Evolutionary conservation across 2,329 filamentous ascomycete genomes (phyloP).

Genomic region (Lasiodiplodia theobromae): DNA sequence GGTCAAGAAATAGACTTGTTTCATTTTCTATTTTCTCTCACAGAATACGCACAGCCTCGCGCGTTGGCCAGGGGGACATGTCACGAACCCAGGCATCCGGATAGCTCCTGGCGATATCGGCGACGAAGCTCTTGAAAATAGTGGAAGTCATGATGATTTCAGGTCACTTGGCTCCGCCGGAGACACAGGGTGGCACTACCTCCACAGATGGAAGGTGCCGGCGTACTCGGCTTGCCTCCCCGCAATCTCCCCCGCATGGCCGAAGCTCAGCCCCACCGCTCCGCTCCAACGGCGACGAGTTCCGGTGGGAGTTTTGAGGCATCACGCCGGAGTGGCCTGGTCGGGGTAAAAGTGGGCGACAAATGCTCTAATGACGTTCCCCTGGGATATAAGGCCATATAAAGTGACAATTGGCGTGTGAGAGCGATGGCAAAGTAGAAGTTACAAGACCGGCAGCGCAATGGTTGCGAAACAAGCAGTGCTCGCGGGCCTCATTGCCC

Average conservation of each 20-base stretch:
- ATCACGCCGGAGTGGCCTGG: too few relatives aligned
- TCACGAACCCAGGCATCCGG: neutral
- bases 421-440: neutral
- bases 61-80: neutral
- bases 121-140: neutral
- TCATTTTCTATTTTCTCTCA: neutral
- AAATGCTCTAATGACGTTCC: neutral
- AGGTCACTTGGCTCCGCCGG: neutral
- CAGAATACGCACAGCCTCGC: neutral
- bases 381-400: neutral
- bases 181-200: neutral
- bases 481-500: neutral
- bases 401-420: slow-evolving; percentile 8
- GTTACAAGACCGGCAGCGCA: too few relatives aligned
- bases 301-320: too few relatives aligned
- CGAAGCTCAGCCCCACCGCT: neutral
- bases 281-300: too few relatives aligned
- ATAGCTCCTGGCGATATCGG: neutral
- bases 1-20: neutral
- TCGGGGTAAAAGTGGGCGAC: neutral
- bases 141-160: neutral
- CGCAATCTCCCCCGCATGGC: slow-evolving; percentile 24
- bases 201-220: neutral
- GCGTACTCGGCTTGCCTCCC: slow-evolving; percentile 19
- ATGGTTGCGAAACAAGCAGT: neutral